Conservation (phyloP, 2,329 filamentous ascomycete species). For the Aspergillus intermedius region DNA sequence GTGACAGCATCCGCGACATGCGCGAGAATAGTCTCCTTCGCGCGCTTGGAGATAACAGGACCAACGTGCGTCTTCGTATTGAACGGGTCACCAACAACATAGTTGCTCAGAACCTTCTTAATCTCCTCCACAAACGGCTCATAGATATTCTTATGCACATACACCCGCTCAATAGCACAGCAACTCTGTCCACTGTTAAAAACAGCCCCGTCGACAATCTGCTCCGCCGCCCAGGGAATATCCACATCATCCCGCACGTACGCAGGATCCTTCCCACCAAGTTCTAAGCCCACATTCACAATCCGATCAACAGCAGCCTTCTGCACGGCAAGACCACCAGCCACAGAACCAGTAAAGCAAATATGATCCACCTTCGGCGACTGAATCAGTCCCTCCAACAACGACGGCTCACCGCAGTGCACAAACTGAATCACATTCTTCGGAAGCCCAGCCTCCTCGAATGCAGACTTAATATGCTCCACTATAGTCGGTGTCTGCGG, state of each 20-base stretch:
- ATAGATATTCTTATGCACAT: slow-evolving; percentile 79
- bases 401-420: slow-evolving; percentile 71
- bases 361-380: slow-evolving; percentile 71
- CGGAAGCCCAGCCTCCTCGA: slow-evolving; percentile 73
- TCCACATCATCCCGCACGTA: slow-evolving; percentile 85
- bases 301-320: slow-evolving; percentile 76
- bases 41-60: slow-evolving; percentile 76
- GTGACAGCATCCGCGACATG: slow-evolving; percentile 77
- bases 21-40: slow-evolving; percentile 66
- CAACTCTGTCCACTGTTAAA: slow-evolving; percentile 99
- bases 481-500: slow-evolving; percentile 90
- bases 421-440: slow-evolving; percentile 83
- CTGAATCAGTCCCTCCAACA: slow-evolving; percentile 72
- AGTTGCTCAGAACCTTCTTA: slow-evolving; percentile 71
- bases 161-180: slow-evolving; percentile 86
- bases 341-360: slow-evolving; percentile 91
- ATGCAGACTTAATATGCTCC: slow-evolving; percentile 72
- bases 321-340: slow-evolving; percentile 78
- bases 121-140: slow-evolving; percentile 73
- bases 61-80: slow-evolving; percentile 75
- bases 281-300: slow-evolving; percentile 79
- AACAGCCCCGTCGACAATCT: slow-evolving; percentile 91
- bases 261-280: slow-evolving; percentile 91
- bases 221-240: slow-evolving; percentile 80
- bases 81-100: slow-evolving; percentile 82